Base-by-base conservation (phyloP, 208 protist genomes). In the Acanthamoeba culbertsoni region DNA sequence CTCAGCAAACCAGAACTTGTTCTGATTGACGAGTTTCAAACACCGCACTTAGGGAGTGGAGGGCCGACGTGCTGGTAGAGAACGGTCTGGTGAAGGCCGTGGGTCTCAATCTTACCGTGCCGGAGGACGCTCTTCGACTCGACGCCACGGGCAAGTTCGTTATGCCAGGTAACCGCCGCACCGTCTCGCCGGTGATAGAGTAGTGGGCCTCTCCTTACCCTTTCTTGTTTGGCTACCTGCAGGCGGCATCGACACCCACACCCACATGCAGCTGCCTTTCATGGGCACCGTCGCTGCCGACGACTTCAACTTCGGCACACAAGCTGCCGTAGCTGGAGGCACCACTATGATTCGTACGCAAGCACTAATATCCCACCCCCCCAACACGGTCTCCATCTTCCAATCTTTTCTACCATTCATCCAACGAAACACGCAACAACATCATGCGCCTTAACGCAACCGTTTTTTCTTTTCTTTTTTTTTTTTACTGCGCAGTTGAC, bases 231-330 rank as follows among this genome's bases (percentile, higher is more conserved):
- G 23, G 8, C 6, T 28, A 43, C 51, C 51, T 8, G 59, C 35
- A 77, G 97, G 97, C 55, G 97, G 97, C 68, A 98, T 98, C 75
- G 97, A 98, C 93, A 89, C 97, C 28, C 97, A 98, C 94, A 97
- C 96, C 1, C 95, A 97, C 92, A 91, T 91, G 86, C 86, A 91
- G 86, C 57, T 91, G 8, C 86, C 86, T 28, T 91, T 91, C 86
- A 91, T 91, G 86, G 86, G 86, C 45, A 98, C 97, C 26, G 93
- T 97, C 18, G 89, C 96, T 37, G 95, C 95, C 26, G 97, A 98
- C 95, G 97, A 98, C 91, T 98, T 98, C 62, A 53, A 96, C 91
- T 91, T 94, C 82, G 97, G 97, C 48, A 98, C 97, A 18, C 42
- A 95, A n/a, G 97, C 97, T n/a, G 96, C 96, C 26, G 55, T 98